A percentile compares a stretch with the other conserved stretches of the same genome.
Evolutionary conservation across 2,329 filamentous ascomycete species (phyloP).

Genomic region (Venturiaceae sp.): DNA sequence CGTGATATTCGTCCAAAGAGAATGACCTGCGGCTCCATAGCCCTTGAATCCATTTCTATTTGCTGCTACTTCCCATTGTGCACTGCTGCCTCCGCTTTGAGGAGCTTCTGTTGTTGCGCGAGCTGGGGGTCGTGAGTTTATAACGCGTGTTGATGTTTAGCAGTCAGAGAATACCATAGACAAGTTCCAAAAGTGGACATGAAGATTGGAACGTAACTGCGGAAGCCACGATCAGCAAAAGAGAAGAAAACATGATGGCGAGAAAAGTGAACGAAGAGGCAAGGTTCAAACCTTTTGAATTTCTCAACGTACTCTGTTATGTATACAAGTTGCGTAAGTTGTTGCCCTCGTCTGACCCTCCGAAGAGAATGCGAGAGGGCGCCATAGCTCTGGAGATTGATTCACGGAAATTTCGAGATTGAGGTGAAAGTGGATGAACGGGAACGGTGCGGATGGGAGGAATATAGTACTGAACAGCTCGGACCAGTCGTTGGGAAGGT

Average conservation of each 20-base stretch:
- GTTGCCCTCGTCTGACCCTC: neutral
- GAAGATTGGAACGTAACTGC: neutral
- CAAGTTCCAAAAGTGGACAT: constrained; percentile 4
- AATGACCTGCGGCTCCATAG: constrained; percentile 6
- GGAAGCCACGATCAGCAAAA: neutral
- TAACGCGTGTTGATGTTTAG: neutral
- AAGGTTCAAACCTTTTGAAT: neutral
- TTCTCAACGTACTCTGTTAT: too few species aligned
- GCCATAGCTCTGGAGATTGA: neutral
- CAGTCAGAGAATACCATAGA: constrained; percentile 3
- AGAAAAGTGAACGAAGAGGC: neutral
- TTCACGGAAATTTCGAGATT: neutral
- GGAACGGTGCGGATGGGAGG: too few species aligned
- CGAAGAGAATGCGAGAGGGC: neutral
- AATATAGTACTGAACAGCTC: too few species aligned
- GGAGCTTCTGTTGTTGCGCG: constrained; percentile 1
- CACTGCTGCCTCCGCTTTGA: neutral
- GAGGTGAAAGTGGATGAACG: too few species aligned
- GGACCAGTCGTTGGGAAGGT: too few species aligned
- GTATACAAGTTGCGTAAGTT: too few species aligned
- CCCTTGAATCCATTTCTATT: neutral
- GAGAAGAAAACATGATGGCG: neutral
- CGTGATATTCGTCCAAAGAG: constrained; percentile 16
- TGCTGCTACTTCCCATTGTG: constrained; percentile 1
- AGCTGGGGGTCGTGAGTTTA: neutral